A percentile compares a stretch with the other conserved stretches of the same genome.
Conservation (phyloP, 2,329 filamentous ascomycete species). For the Microsporum ferrugineum region DNA sequence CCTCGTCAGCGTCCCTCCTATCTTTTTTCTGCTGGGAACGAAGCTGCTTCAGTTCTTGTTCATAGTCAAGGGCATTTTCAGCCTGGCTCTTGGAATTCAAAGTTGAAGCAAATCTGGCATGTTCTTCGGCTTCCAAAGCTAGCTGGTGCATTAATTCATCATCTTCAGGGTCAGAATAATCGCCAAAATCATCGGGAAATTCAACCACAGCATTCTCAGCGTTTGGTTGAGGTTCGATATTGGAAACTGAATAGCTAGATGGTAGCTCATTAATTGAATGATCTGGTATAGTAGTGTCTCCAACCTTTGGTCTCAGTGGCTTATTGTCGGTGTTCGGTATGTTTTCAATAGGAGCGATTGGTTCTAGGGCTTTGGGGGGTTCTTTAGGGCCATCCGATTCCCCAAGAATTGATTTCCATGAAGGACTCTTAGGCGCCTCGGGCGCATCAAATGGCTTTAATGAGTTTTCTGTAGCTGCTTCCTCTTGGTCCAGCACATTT, state of each 20-base stretch:
- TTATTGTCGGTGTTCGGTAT: constrained; percentile 13
- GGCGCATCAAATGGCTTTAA: not conserved
- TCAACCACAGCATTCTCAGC: not conserved
- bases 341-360: not conserved
- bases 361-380: not conserved
- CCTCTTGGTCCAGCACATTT: not conserved
- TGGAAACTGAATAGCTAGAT: not conserved
- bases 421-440: not conserved
- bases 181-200: constrained; percentile 20
- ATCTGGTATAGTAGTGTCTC: constrained; percentile 35
- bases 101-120: constrained; percentile 80
- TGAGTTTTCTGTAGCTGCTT: not conserved
- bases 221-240: not conserved
- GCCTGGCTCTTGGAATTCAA: constrained; percentile 63
- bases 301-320: constrained; percentile 41
- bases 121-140: constrained; percentile 82
- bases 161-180: constrained; percentile 79
- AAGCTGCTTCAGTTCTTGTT: constrained; percentile 73
- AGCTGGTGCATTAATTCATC: constrained; percentile 79
- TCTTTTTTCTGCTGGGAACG: constrained; percentile 95
- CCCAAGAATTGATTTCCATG: not conserved
- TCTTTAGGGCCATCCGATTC: not conserved
- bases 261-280: not conserved
- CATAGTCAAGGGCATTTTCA: constrained; percentile 68
- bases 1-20: constrained; percentile 87